These are phyloP conservation scores for Telopea speciosissima DNA, from an alignment of 177 flowering plant species.

Conservation along the genomic window DNA sequence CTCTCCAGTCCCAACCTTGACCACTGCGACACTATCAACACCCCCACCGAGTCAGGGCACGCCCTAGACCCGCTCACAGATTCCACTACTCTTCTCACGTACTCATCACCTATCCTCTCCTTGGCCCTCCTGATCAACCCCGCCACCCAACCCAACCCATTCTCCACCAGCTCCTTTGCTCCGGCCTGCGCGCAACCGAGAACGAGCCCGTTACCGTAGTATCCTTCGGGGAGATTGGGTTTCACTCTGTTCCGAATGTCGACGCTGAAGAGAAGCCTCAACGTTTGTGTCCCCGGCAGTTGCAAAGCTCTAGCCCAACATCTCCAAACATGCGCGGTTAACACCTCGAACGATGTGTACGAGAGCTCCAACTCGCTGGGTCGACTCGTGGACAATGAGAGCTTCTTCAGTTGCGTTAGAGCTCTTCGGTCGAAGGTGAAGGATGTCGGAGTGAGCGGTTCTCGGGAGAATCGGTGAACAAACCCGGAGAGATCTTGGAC, in stretches of 20 bases:
- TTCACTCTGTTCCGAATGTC: conserved; percentile 44
- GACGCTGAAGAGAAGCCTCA: conserved; percentile 54
- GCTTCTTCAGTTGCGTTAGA: conserved; percentile 32
- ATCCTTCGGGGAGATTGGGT: conserved; percentile 51
- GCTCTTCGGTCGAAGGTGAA: conserved; percentile 22
- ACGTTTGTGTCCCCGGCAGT: conserved; percentile 37
- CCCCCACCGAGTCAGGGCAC: conserved; percentile 61
- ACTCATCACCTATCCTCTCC: conserved; percentile 46
- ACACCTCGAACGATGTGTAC: conserved; percentile 57
- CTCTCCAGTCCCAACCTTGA: conserved; percentile 61
- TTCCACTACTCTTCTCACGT: conserved; percentile 42
- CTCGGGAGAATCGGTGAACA: conserved; percentile 26
- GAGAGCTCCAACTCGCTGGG: conserved; percentile 9
- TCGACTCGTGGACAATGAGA: conserved; percentile 20
- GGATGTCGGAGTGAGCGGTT: conserved; percentile 45
- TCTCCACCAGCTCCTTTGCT: conserved; percentile 37
- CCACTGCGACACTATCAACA: conserved; percentile 68
- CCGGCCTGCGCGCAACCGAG: conserved; percentile 55
- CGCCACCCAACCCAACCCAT: conserved; percentile 38
- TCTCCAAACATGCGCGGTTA: conserved; percentile 66
- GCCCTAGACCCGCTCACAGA: conserved; percentile 38
- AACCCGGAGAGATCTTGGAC: conserved; percentile 49
- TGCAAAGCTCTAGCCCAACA: conserved; percentile 56
- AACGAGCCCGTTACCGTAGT: conserved; percentile 69
- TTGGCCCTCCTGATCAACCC: conserved; percentile 48